Conservation (phyloP, 805 yeast species). For the Nakazawaea ishiwadae region DNA sequence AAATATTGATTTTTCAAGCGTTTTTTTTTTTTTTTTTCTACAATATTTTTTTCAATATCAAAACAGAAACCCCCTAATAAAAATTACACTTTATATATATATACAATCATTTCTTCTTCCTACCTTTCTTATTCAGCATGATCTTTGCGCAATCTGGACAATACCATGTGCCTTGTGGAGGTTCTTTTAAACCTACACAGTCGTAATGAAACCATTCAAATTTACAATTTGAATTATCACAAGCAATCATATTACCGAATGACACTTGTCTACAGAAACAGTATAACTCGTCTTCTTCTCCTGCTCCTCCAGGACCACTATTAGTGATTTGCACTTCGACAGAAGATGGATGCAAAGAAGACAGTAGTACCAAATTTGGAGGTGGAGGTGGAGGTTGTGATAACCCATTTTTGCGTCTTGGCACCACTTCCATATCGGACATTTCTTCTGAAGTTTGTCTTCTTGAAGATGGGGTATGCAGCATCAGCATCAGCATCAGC, state of each 20-base stretch:
- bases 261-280: conserved; percentile 94
- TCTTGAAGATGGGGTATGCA: neutral
- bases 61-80: neutral
- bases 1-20: no score
- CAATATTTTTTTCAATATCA: neutral
- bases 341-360: conserved; percentile 6
- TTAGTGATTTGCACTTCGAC: conserved; percentile 1
- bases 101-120: conserved; percentile 17
- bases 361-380: conserved; percentile 10
- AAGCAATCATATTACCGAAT: conserved; percentile 64
- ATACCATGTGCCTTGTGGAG: conserved; percentile 95
- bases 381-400: no score
- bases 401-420: neutral
- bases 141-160: conserved; percentile 76
- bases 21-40: no score
- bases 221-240: conserved; percentile 82
- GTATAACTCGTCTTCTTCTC: conserved; percentile 60
- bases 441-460: neutral
- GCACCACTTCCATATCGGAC: neutral
- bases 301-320: neutral
- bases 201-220: conserved; percentile 96
- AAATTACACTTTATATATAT: neutral
- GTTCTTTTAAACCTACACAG: conserved; percentile 91
- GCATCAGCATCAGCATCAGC: neutral
- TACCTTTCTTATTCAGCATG: conserved; percentile 23